Evolutionary conservation across 495 filamentous ascomycete genomes (phyloP).

Genomic region (Penicillium arizonense): DNA sequence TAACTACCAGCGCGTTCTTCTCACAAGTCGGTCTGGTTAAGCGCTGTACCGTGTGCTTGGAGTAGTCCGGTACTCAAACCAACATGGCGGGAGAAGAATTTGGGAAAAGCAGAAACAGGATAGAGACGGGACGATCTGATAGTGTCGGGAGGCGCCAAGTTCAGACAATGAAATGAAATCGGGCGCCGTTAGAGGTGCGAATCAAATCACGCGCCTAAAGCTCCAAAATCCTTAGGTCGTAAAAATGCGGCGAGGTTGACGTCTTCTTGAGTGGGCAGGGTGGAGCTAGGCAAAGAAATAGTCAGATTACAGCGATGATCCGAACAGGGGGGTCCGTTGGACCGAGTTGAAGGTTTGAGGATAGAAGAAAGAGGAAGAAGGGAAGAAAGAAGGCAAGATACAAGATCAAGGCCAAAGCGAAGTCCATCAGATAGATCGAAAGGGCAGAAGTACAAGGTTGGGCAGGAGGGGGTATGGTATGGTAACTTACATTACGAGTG

Average conservation of each 20-base stretch:
- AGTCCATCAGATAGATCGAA: conserved; percentile 15
- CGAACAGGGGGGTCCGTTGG: conserved; percentile 8
- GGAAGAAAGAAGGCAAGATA: neutral
- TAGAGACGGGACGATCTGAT: neutral
- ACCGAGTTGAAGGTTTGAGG: neutral
- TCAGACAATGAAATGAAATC: conserved; percentile 1
- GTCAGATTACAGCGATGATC: conserved; percentile 19
- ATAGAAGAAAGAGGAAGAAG: conserved; percentile 3
- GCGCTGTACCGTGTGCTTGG: conserved; percentile 4
- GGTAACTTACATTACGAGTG: no score
- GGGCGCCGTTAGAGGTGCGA: conserved; percentile 1
- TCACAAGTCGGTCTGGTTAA: conserved; percentile 13
- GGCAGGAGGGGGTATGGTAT: conserved; percentile 8
- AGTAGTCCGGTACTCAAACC: neutral
- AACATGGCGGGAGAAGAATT: neutral
- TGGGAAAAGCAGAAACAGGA: neutral
- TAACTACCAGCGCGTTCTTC: neutral
- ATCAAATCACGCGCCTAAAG: conserved; percentile 3
- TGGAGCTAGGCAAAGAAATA: conserved; percentile 26
- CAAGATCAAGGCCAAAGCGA: conserved; percentile 2
- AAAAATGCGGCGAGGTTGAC: conserved; percentile 5
- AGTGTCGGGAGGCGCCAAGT: neutral
- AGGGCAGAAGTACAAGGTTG: conserved; percentile 14
- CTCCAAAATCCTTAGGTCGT: conserved; percentile 1
- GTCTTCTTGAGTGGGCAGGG: neutral